phyloP scores from a whole-genome alignment of 2,329 filamentous ascomycete genomes.

The Monosporascus sp. region DNA sequence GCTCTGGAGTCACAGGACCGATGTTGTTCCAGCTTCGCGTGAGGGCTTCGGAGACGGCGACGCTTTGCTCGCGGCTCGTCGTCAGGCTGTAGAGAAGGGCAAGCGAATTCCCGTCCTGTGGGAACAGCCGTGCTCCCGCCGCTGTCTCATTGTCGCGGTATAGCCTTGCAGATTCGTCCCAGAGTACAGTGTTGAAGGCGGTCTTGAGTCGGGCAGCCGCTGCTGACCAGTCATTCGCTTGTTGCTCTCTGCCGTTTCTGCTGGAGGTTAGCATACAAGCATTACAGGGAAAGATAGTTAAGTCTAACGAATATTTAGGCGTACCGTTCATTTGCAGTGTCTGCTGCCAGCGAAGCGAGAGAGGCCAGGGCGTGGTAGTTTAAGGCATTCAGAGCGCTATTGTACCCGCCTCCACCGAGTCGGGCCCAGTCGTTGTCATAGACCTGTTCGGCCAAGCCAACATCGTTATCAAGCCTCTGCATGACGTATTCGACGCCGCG shows the following conservation, averaged over 20 bases:
- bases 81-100: constrained; percentile 29
- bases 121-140: constrained; percentile 30
- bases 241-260: background rate
- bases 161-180: constrained; percentile 35
- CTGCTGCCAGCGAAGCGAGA: constrained; percentile 12
- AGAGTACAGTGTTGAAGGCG: constrained; percentile 40
- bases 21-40: constrained; percentile 21
- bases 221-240: constrained; percentile 4
- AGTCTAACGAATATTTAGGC: no score
- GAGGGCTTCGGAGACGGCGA: constrained; percentile 12
- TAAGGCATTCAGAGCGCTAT: constrained; percentile 26
- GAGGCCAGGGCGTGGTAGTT: constrained; percentile 23
- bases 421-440: constrained; percentile 25
- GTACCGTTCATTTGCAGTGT: background rate
- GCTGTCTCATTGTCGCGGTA: constrained; percentile 43
- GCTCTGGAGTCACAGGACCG: constrained; percentile 26
- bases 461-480: constrained; percentile 6
- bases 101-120: constrained; percentile 46
- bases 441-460: constrained; percentile 11
- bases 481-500: constrained; percentile 21
- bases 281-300: background rate
- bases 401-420: constrained; percentile 22
- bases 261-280: background rate
- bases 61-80: constrained; percentile 6
- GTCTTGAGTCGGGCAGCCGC: constrained; percentile 10